phyloP scores from a whole-genome alignment of 148 eudicot genomes.

The Oxyria digyna region DNA sequence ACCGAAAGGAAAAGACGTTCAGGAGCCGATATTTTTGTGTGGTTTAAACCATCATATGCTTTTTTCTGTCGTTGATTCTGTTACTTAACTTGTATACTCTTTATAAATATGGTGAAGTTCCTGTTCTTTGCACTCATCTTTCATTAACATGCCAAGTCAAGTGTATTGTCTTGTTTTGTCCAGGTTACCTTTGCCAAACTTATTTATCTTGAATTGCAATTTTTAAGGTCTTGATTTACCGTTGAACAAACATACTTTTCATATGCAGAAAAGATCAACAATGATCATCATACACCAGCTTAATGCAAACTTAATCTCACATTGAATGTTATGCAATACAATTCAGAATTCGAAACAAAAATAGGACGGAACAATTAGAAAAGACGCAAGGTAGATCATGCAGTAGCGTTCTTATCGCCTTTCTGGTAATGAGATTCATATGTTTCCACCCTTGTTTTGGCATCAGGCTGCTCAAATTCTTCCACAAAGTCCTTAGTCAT shows the following conservation, averaged over 20 bases:
- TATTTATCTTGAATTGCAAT: not conserved
- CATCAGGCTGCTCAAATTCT: constrained; percentile 41
- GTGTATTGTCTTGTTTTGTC: not conserved
- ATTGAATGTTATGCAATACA: not conserved
- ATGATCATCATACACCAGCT: not conserved
- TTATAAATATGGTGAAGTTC: not conserved
- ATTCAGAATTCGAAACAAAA: not conserved
- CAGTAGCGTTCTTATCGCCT: not conserved
- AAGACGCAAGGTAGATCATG: not conserved
- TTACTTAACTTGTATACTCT: not conserved
- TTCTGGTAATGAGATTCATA: constrained; percentile 38
- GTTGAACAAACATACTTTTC: no score
- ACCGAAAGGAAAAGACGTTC: not conserved
- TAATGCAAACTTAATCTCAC: not conserved
- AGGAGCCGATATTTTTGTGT: not conserved
- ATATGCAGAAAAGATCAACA: no score
- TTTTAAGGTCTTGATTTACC: no score
- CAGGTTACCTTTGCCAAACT: not conserved
- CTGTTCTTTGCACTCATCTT: no score
- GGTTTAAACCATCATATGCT: not conserved
- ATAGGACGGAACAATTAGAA: not conserved
- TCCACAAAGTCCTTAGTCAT: constrained; percentile 55
- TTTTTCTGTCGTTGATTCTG: not conserved
- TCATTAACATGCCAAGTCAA: no score
- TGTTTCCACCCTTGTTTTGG: constrained; percentile 50